A percentile compares a stretch with the other conserved stretches of the same genome.
These are phyloP conservation scores for Corinectria fuckeliana DNA, from an alignment of 2,329 filamentous ascomycete species.

Conservation along the genomic window DNA sequence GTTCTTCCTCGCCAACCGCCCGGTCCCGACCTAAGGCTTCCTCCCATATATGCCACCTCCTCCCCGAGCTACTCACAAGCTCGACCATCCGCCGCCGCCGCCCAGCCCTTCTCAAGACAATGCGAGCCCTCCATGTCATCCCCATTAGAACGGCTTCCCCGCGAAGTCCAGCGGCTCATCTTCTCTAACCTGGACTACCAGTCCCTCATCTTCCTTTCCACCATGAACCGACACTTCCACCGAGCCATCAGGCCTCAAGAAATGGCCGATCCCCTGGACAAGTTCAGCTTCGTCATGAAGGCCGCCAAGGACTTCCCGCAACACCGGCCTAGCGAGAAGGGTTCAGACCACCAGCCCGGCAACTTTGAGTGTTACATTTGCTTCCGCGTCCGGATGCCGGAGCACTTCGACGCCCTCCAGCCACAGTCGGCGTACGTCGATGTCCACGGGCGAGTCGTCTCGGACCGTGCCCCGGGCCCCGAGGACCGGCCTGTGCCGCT, in stretches of 20 bases:
- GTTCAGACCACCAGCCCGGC: conserved; percentile 46
- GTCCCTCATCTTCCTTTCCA: conserved; percentile 49
- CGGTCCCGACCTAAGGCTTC: conserved; percentile 26
- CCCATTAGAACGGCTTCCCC: conserved; percentile 43
- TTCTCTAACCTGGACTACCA: conserved; percentile 48
- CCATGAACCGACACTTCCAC: conserved; percentile 45
- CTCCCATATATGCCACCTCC: conserved; percentile 13
- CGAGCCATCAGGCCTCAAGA: conserved; percentile 41
- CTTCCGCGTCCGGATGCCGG: conserved; percentile 48
- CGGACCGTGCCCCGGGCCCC: conserved; percentile 37
- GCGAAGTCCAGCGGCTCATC: conserved; percentile 43
- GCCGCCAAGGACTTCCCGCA: conserved; percentile 50
- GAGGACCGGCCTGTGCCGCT: conserved; percentile 42
- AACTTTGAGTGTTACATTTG: conserved; percentile 53
- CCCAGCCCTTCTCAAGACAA: conserved; percentile 17
- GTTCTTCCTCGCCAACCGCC: conserved; percentile 35
- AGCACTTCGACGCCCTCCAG: conserved; percentile 48
- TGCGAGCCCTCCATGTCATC: conserved; percentile 30
- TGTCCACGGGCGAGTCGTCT: conserved; percentile 39
- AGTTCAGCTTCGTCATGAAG: conserved; percentile 49
- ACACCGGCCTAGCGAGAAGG: conserved; percentile 47
- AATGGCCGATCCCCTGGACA: conserved; percentile 46
- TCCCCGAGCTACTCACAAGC: conserved; percentile 15
- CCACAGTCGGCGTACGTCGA: conserved; percentile 44
- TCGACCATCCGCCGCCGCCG: conserved; percentile 12